Percentiles rank a stretch among this genome's conserved stretches.
phyloP scores from a whole-genome alignment of 1,139 yeast species.

The Suhomyces taliae region DNA sequence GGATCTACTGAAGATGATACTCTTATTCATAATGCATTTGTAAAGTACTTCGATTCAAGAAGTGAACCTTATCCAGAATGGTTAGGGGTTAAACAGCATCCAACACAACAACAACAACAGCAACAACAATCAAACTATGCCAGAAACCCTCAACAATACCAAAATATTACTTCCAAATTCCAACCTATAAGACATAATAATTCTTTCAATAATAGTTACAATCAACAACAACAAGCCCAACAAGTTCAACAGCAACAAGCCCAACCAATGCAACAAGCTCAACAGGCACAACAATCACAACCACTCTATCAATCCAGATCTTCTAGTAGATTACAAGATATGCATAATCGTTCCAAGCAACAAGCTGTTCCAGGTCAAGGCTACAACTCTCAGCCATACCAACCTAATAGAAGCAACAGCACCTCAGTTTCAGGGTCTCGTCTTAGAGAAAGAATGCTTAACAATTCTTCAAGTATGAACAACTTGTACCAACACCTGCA shows the following conservation, averaged over 20 bases:
- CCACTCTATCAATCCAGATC: slow-evolving; percentile 34
- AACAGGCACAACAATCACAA: slow-evolving; percentile 14
- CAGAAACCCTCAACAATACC: slow-evolving; percentile 10
- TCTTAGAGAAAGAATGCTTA: slow-evolving; percentile 40
- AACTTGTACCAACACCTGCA: slow-evolving; percentile 8
- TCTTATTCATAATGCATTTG: slow-evolving; percentile 46
- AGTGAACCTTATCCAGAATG: slow-evolving; percentile 46
- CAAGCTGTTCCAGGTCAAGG: slow-evolving; percentile 40
- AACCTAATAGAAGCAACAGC: slow-evolving; percentile 29
- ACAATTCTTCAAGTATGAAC: slow-evolving; percentile 18
- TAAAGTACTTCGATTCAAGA: slow-evolving; percentile 36
- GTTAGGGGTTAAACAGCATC: slow-evolving; percentile 33
- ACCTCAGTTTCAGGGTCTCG: slow-evolving; percentile 30
- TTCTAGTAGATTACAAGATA: slow-evolving; percentile 40
- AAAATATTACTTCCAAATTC: slow-evolving; percentile 14
- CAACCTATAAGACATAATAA: slow-evolving; percentile 33
- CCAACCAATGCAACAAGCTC: slow-evolving; percentile 5
- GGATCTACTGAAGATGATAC: slow-evolving; percentile 43
- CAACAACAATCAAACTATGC: slow-evolving; percentile 8
- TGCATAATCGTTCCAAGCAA: slow-evolving; percentile 47
- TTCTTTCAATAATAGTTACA: slow-evolving; percentile 23
- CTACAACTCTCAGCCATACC: slow-evolving; percentile 25
- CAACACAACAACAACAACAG: slow-evolving; percentile 6
- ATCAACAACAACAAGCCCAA: slow-evolving; percentile 9
- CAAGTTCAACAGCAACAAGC: slow-evolving; percentile 12